These are phyloP conservation scores for Fusarium penzigii DNA, from an alignment of 2,329 filamentous ascomycete genomes.

Conservation along the genomic window DNA sequence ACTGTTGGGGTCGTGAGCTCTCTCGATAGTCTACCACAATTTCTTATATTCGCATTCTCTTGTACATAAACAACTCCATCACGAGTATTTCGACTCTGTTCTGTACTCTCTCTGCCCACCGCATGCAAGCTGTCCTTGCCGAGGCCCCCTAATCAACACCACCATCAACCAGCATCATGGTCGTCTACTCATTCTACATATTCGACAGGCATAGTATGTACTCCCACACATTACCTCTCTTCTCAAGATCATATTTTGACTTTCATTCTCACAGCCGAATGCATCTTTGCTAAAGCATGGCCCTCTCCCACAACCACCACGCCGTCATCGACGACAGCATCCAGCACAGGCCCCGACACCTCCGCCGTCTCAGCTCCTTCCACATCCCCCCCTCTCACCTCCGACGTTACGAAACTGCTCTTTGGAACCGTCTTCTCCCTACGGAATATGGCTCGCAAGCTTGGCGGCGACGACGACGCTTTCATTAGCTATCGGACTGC, in stretches of 20 bases:
- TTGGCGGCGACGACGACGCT: constrained; percentile 90
- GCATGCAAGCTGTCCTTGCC: background rate
- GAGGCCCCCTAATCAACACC: background rate
- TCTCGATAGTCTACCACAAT: no score
- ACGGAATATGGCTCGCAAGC: constrained; percentile 93
- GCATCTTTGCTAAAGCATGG: constrained; percentile 94
- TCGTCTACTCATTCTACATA: constrained; percentile 97
- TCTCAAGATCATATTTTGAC: constrained; percentile 11
- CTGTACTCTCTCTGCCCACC: background rate
- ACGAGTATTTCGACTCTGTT: background rate
- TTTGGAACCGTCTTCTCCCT: constrained; percentile 97
- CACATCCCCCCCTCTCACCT: constrained; percentile 32
- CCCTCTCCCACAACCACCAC: constrained; percentile 50
- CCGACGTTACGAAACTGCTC: constrained; percentile 93
- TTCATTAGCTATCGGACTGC: constrained; percentile 93
- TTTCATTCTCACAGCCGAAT: constrained; percentile 70
- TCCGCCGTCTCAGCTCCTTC: constrained; percentile 21
- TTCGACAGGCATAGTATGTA: constrained; percentile 93
- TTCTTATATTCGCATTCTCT: no score
- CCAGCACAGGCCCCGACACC: constrained; percentile 10
- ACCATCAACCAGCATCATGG: constrained; percentile 60
- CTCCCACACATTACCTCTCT: background rate
- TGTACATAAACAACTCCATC: no score
- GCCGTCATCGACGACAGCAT: constrained; percentile 18
- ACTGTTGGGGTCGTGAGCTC: no score